Conservation (phyloP, 1,284 basidiomycete species). For the Ganoderma leucocontextum region DNA sequence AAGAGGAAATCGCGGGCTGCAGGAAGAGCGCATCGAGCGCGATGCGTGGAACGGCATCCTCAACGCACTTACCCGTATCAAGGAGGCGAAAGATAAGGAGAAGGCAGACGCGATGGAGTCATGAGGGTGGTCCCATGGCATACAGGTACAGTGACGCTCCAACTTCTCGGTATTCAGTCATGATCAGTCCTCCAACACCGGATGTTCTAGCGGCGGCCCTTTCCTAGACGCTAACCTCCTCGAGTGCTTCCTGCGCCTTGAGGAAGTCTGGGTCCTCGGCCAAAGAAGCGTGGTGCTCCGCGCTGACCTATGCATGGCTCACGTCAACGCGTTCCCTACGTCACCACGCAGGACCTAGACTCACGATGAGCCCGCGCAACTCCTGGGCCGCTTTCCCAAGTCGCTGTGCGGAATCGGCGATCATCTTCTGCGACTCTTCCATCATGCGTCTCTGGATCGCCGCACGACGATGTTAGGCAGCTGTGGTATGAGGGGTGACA, state of each 20-base stretch:
- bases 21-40: slow-evolving; percentile 77
- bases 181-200: not conserved
- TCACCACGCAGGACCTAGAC: slow-evolving; percentile 41
- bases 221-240: slow-evolving; percentile 46
- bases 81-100: slow-evolving; percentile 48
- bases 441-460: slow-evolving; percentile 56
- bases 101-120: slow-evolving; percentile 18
- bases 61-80: slow-evolving; percentile 68
- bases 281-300: slow-evolving; percentile 58
- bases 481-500: slow-evolving; percentile 1
- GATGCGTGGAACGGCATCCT: slow-evolving; percentile 81
- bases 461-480: slow-evolving; percentile 4
- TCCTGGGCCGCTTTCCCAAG: slow-evolving; percentile 70
- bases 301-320: slow-evolving; percentile 48
- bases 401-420: slow-evolving; percentile 69
- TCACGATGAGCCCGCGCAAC: slow-evolving; percentile 74
- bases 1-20: slow-evolving; percentile 61
- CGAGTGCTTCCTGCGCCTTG: slow-evolving; percentile 67
- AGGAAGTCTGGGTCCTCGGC: slow-evolving; percentile 59
- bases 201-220: not conserved
- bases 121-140: slow-evolving; percentile 7
- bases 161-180: slow-evolving; percentile 9
- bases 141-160: slow-evolving; percentile 33
- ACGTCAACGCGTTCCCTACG: not conserved
- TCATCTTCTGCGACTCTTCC: slow-evolving; percentile 86